Base-by-base conservation (phyloP, 2,329 filamentous ascomycete genomes). In the Onygena corvina region DNA sequence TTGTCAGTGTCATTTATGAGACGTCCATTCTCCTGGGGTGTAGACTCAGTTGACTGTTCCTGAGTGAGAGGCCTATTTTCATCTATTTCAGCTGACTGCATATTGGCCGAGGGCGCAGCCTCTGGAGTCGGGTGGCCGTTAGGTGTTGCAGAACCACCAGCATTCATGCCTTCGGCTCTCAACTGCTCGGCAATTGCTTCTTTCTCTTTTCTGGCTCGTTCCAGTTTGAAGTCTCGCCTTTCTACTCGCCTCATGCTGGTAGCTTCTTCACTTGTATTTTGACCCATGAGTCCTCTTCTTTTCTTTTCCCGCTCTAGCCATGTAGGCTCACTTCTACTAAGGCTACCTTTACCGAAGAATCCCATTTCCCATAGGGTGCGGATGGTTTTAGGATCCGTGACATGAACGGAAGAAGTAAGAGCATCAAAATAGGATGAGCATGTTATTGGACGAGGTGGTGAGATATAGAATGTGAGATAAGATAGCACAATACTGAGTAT, bases 281-380 rank as follows among this genome's bases (percentile, higher is more conserved):
- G 72, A 27, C 78, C 76, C 21, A 80, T 69, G 12, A 81, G 66
- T 8, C 84, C 84, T 52, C 75, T 75, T 46, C 83, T 77, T 23
- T 83, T 80, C 64, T 86, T 83, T 66, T 94, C 87, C 54, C 84
- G 76, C 55, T 85, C 84, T 46, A 94, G 67, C 92, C 92, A 98
- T 57, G 81, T 92, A 2, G 90, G 90, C 64, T 98, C 90, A 72
- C 89, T 95, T 59, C 93, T 80, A 70, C 89, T 95, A 51, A 96
- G 71, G 58, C 74, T 90, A 38, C 92, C 92, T 66, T 95, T 95
- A 44, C 93, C 93, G 66, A 90, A 98, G 68, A 98, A 98, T 3
- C 92, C 92, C 70, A 93, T 86, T 66, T 94, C 86, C 92, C 93
- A 98, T 20, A 98, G 68, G 1, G 83, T 86, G 49, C 84, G 76